Evolutionary conservation across 805 yeast species (phyloP).

Genomic region (Ascoidea asiatica): DNA sequence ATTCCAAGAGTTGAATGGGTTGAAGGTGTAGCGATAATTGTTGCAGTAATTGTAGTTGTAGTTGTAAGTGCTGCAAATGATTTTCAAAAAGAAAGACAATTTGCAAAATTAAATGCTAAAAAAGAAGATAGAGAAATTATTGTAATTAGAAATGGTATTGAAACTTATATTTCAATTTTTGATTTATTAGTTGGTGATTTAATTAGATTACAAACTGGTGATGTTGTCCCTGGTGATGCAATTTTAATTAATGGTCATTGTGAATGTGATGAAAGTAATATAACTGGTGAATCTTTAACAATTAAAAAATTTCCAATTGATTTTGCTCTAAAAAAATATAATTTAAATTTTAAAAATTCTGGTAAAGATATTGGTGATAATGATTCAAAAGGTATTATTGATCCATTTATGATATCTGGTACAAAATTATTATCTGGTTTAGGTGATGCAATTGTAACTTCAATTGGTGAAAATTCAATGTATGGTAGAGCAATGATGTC

Average conservation of each 20-base stretch:
- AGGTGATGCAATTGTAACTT: conserved; percentile 76
- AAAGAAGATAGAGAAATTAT: conserved; percentile 78
- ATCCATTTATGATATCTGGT: conserved; percentile 85
- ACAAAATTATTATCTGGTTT: conserved; percentile 78
- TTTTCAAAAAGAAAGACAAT: conserved; percentile 91
- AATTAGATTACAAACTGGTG: conserved; percentile 80
- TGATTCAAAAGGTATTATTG: conserved; percentile 34
- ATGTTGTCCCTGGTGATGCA: conserved; percentile 82
- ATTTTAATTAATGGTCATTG: conserved; percentile 60
- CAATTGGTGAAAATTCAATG: conserved; percentile 81
- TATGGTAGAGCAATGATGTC: conserved; percentile 88
- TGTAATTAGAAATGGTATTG: conserved; percentile 57
- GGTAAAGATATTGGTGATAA: not conserved
- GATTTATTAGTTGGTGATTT: conserved; percentile 83
- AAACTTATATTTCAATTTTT: conserved; percentile 53
- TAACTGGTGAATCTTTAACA: conserved; percentile 90
- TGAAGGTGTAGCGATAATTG: conserved; percentile 94
- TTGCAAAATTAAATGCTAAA: conserved; percentile 74
- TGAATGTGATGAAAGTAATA: conserved; percentile 83
- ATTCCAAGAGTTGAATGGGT: conserved; percentile 93
- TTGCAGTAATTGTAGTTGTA: conserved; percentile 84
- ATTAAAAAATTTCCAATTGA: conserved; percentile 53
- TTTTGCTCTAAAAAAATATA: not conserved
- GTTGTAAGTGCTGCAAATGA: conserved; percentile 93
- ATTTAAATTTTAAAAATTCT: not conserved